Conservation (phyloP, 345 rosid species). For the Clarkia xantiana region DNA sequence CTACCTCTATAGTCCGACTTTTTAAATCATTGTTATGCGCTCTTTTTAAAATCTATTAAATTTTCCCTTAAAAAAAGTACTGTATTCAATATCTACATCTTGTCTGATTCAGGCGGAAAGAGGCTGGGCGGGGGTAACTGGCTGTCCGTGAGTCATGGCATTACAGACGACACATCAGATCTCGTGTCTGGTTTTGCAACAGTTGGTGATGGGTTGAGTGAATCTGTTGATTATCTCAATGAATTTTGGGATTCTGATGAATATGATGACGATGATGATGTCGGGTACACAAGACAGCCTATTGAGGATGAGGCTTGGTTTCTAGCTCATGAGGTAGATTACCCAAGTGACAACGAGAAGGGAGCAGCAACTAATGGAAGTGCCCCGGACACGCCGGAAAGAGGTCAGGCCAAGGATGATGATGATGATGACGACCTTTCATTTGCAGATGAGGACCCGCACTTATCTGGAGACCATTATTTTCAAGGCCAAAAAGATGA, state of each 20-base stretch:
- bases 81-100: constrained; percentile 7
- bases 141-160: constrained; percentile 97
- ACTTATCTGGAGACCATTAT: constrained; percentile 81
- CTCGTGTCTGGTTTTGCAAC: constrained; percentile 98
- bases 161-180: constrained; percentile 92
- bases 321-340: constrained; percentile 96
- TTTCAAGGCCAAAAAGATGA: constrained; percentile 39
- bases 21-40: not conserved
- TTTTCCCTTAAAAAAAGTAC: not conserved
- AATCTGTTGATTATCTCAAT: constrained; percentile 76
- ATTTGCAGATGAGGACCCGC: constrained; percentile 84
- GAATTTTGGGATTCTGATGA: constrained; percentile 99
- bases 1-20: too few species aligned
- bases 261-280: constrained; percentile 95
- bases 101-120: constrained; percentile 50
- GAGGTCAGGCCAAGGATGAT: constrained; percentile 64
- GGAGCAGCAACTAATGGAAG: constrained; percentile 69
- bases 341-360: constrained; percentile 96
- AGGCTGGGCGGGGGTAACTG: constrained; percentile 81
- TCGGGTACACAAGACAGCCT: constrained; percentile 94
- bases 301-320: constrained; percentile 99
- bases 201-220: constrained; percentile 88
- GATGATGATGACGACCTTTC: constrained; percentile 92
- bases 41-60: not conserved
- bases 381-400: constrained; percentile 73